Evolutionary conservation across 257 asterid genomes (phyloP).

Genomic region (Solanum medicagineum): DNA sequence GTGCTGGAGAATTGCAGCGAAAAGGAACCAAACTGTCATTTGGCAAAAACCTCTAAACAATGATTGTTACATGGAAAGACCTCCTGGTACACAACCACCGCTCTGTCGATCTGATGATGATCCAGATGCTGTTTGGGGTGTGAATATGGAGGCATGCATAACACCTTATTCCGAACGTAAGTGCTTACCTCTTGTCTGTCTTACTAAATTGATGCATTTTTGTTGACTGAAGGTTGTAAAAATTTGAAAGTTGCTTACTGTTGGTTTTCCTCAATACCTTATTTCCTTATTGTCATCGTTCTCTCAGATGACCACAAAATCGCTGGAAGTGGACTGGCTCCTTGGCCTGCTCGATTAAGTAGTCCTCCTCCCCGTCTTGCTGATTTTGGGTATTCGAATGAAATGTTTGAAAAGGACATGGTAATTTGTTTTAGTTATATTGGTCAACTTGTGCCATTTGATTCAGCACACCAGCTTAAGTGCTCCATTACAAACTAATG

Average conservation of each 20-base stretch:
- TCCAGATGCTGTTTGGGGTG: constrained; percentile 89
- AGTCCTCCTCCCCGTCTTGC: constrained; percentile 91
- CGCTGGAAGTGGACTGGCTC: constrained; percentile 78
- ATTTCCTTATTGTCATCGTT: not conserved
- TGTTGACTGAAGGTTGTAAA: not conserved
- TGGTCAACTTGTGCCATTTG: not conserved
- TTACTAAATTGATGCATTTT: not conserved
- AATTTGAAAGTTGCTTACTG: not conserved
- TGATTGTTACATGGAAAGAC: constrained; percentile 64
- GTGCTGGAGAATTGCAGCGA: constrained; percentile 89
- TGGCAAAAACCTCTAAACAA: constrained; percentile 89
- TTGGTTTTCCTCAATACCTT: not conserved
- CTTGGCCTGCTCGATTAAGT: constrained; percentile 89
- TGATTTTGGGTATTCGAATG: constrained; percentile 84
- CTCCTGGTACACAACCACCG: constrained; percentile 72
- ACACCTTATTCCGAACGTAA: constrained; percentile 87
- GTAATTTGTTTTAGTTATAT: constrained; percentile 23
- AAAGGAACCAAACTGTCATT: constrained; percentile 76
- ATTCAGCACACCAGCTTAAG: not conserved
- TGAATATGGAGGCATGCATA: constrained; percentile 80
- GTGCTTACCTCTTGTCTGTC: constrained; percentile 7
- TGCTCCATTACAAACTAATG: not conserved
- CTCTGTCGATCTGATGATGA: constrained; percentile 82
- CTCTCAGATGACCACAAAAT: constrained; percentile 73
- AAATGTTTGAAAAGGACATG: constrained; percentile 78